Conservation (phyloP, 164 flowering plant genomes). For the Kingdonia uniflora region DNA sequence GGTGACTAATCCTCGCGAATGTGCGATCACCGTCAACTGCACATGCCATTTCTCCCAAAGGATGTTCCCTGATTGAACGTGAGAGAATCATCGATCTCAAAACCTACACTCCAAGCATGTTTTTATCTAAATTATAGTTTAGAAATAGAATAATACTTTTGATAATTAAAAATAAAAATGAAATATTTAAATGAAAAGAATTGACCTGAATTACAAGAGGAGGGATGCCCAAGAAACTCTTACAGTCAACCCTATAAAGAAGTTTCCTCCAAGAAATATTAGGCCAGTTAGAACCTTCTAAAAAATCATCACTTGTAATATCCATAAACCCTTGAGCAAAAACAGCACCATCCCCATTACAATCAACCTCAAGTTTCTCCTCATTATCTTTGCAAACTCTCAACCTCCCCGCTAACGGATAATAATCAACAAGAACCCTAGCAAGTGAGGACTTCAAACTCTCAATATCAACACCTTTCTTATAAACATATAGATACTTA, state of each 20-base stretch:
- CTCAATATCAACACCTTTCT: slow-evolving; percentile 25
- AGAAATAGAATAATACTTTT: too few species aligned
- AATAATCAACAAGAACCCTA: slow-evolving; percentile 56
- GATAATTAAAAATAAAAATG: too few species aligned
- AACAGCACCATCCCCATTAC: slow-evolving; percentile 79
- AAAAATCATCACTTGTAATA: slow-evolving; percentile 47
- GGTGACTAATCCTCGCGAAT: too few species aligned
- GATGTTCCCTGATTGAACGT: too few species aligned
- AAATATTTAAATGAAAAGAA: background rate
- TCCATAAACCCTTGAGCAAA: slow-evolving; percentile 80
- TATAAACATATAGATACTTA: slow-evolving; percentile 62
- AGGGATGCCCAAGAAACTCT: slow-evolving; percentile 62
- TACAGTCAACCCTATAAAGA: slow-evolving; percentile 50
- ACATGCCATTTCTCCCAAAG: too few species aligned
- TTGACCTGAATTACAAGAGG: slow-evolving; percentile 79
- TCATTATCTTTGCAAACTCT: slow-evolving; percentile 25
- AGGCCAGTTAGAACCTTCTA: slow-evolving; percentile 38
- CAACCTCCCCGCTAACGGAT: slow-evolving; percentile 89
- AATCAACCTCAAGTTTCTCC: slow-evolving; percentile 66
- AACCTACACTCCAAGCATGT: too few species aligned
- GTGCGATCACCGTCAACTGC: too few species aligned
- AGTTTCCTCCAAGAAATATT: slow-evolving; percentile 81
- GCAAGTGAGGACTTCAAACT: slow-evolving; percentile 51
- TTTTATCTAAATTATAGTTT: too few species aligned
- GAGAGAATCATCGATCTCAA: too few species aligned